Conservation (phyloP, 148 eudicot species). For the Cornus kousa region DNA sequence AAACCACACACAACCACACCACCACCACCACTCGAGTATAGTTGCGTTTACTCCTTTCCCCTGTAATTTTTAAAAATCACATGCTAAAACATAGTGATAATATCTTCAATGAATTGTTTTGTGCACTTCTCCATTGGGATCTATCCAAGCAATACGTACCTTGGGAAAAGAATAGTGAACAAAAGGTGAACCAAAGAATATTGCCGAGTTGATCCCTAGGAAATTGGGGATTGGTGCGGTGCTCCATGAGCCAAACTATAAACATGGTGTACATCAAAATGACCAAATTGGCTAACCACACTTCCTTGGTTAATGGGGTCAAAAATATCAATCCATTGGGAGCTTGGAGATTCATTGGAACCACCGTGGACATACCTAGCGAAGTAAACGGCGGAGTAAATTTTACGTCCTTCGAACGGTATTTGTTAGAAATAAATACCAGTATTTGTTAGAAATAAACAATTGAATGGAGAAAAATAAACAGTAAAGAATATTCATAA, state of each 20-base stretch:
- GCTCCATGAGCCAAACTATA: slow-evolving; percentile 28
- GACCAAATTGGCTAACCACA: slow-evolving; percentile 23
- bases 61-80: background rate
- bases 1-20: slow-evolving; percentile 26
- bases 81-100: no score
- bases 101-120: no score
- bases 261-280: slow-evolving; percentile 22
- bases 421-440: no score
- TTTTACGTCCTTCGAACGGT: slow-evolving; percentile 11
- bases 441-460: no score
- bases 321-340: slow-evolving; percentile 24
- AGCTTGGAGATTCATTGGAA: slow-evolving; percentile 8
- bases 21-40: slow-evolving; percentile 30
- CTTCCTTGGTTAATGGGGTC: slow-evolving; percentile 21
- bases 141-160: slow-evolving; percentile 21
- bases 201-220: slow-evolving; percentile 22
- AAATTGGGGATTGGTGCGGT: slow-evolving; percentile 15
- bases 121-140: no score
- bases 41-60: background rate
- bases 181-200: background rate
- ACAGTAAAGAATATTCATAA: no score
- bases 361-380: slow-evolving; percentile 25
- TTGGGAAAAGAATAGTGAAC: slow-evolving; percentile 26
- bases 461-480: no score
- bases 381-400: slow-evolving; percentile 30